A percentile compares a stretch with the other conserved stretches of the same genome.
These are phyloP conservation scores for Sphaerulina musiva DNA, from an alignment of 2,329 filamentous ascomycete genomes.

Conservation along the genomic window DNA sequence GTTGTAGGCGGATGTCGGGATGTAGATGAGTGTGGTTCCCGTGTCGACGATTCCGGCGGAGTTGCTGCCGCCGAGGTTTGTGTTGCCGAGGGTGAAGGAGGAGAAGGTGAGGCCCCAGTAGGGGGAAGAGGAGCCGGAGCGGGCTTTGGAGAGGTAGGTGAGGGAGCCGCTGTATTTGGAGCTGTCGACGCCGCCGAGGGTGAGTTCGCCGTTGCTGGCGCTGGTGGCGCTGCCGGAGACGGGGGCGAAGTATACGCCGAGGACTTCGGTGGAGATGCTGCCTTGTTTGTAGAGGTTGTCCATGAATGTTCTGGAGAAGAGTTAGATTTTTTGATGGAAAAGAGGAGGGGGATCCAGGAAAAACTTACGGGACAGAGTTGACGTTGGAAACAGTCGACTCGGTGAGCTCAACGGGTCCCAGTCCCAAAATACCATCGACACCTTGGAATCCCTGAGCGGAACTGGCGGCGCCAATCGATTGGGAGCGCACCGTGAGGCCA, in stretches of 20 bases:
- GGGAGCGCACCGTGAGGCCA: conserved; percentile 15
- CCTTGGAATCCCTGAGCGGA: conserved; percentile 13
- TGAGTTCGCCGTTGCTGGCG: conserved; percentile 20
- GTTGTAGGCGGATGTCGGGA: conserved; percentile 33
- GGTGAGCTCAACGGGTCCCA: conserved; percentile 19
- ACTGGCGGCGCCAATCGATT: conserved; percentile 17
- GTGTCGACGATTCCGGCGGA: conserved; percentile 40
- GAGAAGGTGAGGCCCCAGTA: conserved; percentile 22
- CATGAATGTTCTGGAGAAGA: conserved; percentile 13
- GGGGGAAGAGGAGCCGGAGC: conserved; percentile 51
- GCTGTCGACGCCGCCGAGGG: conserved; percentile 43
- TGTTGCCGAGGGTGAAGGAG: conserved; percentile 19
- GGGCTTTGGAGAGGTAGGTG: conserved; percentile 50
- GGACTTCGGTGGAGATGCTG: conserved; percentile 18
- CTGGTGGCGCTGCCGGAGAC: conserved; percentile 19
- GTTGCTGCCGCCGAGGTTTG: conserved; percentile 19
- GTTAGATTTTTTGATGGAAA: too few relatives aligned
- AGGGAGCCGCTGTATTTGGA: conserved; percentile 51
- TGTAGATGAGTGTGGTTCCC: conserved; percentile 37
- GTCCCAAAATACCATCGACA: conserved; percentile 20
- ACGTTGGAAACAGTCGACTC: conserved; percentile 19
- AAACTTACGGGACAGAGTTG: conserved; percentile 15
- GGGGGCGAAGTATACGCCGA: conserved; percentile 22
- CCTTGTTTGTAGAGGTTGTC: conserved; percentile 20
- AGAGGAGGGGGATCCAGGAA: too few relatives aligned